Conservation (phyloP, 2,329 filamentous ascomycete genomes). For the Colletotrichum sp. region DNA sequence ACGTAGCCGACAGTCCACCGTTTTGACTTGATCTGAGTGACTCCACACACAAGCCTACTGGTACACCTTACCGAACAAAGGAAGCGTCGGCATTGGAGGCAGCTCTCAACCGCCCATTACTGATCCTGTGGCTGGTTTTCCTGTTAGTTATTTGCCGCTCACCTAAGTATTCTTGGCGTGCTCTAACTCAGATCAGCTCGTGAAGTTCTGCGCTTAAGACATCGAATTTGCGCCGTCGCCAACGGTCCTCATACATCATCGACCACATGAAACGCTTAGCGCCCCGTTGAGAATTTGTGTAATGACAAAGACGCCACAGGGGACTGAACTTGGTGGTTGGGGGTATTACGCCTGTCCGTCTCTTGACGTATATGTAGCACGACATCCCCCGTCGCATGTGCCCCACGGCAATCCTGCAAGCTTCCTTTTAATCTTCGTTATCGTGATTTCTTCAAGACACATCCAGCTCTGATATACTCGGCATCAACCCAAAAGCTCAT, state of each 20-base stretch:
- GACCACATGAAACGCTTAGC: background rate
- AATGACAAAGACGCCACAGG: background rate
- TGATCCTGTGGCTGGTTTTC: background rate
- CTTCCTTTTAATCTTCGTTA: background rate
- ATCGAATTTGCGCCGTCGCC: background rate
- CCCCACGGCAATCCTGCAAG: background rate
- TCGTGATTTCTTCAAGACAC: background rate
- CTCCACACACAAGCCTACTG: background rate
- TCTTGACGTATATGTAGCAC: background rate
- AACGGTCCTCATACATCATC: background rate
- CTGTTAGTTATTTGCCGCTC: background rate
- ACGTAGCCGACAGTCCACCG: background rate
- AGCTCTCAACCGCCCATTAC: background rate
- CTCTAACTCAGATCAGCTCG: background rate
- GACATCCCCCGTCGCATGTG: background rate
- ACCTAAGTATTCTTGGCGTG: background rate
- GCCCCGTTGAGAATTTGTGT: background rate
- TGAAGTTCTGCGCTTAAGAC: background rate
- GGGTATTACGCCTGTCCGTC: background rate
- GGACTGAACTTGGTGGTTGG: background rate
- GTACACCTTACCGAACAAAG: background rate
- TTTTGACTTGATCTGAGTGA: background rate
- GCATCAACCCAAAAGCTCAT: background rate
- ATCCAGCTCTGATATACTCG: background rate
- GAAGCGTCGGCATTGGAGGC: background rate